These are phyloP conservation scores for Ascochyta pisi DNA, from an alignment of 2,329 filamentous ascomycete genomes.

Conservation along the genomic window DNA sequence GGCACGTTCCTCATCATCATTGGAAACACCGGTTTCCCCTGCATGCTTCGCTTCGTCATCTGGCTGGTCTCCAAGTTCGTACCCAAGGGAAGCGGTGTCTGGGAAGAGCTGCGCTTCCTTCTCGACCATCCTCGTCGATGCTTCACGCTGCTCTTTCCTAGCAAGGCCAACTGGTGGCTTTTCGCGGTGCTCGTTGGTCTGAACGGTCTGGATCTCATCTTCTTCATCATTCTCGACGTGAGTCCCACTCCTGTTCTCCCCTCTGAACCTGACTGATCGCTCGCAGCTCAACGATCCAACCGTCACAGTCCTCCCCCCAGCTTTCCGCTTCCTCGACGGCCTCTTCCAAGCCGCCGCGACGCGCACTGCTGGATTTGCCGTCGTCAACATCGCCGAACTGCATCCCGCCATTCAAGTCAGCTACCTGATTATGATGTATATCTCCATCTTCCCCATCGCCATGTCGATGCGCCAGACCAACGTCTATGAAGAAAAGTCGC, in stretches of 20 bases:
- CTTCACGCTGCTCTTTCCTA: constrained; percentile 92
- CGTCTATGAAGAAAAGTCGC: constrained; percentile 90
- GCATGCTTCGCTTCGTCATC: constrained; percentile 92
- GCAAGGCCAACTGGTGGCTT: constrained; percentile 92
- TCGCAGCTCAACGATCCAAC: constrained; percentile 71
- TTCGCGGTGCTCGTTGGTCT: constrained; percentile 83
- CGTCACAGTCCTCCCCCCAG: constrained; percentile 72
- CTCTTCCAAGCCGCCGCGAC: constrained; percentile 91
- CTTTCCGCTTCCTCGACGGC: constrained; percentile 81
- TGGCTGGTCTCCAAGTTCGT: constrained; percentile 77
- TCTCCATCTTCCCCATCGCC: constrained; percentile 94
- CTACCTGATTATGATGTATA: constrained; percentile 99
- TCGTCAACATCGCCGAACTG: constrained; percentile 76
- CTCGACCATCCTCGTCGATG: constrained; percentile 94
- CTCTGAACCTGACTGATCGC: constrained; percentile 7
- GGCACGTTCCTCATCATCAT: constrained; percentile 89
- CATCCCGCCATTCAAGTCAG: constrained; percentile 93
- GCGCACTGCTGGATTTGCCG: constrained; percentile 87
- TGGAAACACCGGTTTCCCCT: constrained; percentile 93
- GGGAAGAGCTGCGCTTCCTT: constrained; percentile 89
- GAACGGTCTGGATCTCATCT: constrained; percentile 84
- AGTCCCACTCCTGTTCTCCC: constrained; percentile 45
- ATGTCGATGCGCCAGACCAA: constrained; percentile 94
- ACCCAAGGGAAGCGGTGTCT: constrained; percentile 71
- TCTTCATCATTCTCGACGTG: constrained; percentile 92